Conservation (phyloP, 495 filamentous ascomycete species). For the Margaritispora aquatica region DNA sequence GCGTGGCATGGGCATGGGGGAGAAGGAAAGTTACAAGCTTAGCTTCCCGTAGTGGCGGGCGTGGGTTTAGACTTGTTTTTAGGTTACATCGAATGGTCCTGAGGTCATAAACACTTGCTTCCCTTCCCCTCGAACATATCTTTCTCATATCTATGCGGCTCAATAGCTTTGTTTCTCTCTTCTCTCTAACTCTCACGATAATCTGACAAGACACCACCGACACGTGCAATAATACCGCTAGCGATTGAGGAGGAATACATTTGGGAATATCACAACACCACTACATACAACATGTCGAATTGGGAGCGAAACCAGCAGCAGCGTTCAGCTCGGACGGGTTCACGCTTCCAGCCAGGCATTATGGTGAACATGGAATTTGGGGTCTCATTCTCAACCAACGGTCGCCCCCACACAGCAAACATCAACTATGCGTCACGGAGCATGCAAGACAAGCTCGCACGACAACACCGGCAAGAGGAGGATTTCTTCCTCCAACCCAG, state of each 20-base stretch:
- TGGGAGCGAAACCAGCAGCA: conserved; percentile 1
- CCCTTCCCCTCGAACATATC: not conserved
- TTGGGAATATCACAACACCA: not conserved
- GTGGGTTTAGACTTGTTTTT: not conserved
- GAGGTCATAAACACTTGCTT: not conserved
- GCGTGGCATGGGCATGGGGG: not conserved
- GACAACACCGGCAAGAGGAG: conserved; percentile 6
- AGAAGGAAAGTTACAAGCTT: not conserved
- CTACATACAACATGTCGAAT: conserved; percentile 1
- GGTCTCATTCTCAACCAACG: conserved; percentile 1
- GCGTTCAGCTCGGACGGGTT: conserved; percentile 3
- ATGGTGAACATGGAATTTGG: conserved; percentile 13
- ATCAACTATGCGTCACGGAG: conserved; percentile 7
- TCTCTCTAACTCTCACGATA: not conserved
- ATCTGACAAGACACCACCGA: not conserved
- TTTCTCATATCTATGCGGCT: not conserved
- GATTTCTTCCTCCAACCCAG: not conserved
- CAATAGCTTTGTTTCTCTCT: not conserved
- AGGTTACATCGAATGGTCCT: not conserved
- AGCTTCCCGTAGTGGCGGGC: not conserved
- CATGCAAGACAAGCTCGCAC: conserved; percentile 8
- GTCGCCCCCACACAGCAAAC: conserved; percentile 6
- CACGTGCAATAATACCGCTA: not conserved
- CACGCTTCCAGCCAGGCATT: conserved; percentile 11
- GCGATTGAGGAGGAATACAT: not conserved